Percentiles rank a stretch among this genome's conserved stretches.
phyloP scores from a whole-genome alignment of 768 basidiomycete genomes.

The Leucocoprinus leucothites region DNA sequence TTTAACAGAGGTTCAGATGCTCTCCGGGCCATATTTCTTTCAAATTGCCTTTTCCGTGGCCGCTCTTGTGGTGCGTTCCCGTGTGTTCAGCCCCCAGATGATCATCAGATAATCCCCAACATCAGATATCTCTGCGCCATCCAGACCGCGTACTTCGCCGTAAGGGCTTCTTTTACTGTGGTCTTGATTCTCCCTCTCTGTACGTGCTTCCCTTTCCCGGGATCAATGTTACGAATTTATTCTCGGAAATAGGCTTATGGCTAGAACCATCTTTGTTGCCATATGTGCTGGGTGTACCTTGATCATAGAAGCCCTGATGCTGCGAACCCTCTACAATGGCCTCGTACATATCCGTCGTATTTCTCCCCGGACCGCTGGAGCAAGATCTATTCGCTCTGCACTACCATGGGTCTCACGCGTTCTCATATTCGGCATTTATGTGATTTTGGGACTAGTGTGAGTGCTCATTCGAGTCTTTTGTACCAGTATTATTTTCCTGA shows the following conservation, averaged over 20 bases:
- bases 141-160: constrained; percentile 26
- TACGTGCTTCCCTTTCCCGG: constrained; percentile 9
- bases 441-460: constrained; percentile 29
- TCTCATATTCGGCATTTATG: constrained; percentile 28
- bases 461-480: constrained; percentile 5
- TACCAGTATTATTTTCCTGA: neutral
- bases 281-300: constrained; percentile 14
- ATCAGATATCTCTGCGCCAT: constrained; percentile 23
- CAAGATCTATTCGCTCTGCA: constrained; percentile 18
- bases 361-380: constrained; percentile 7
- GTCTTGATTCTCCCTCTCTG: constrained; percentile 21
- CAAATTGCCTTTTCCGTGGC: constrained; percentile 26
- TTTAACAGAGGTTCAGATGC: constrained; percentile 26
- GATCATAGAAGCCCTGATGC: neutral
- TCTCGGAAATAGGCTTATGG: neutral
- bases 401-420: constrained; percentile 28
- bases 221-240: constrained; percentile 2
- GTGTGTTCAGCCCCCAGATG: too few relatives aligned
- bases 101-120: neutral
- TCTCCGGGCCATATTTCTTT: constrained; percentile 30
- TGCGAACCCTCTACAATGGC: constrained; percentile 14
- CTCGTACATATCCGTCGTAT: constrained; percentile 28
- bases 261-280: constrained; percentile 25
- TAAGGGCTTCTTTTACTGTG: constrained; percentile 26
- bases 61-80: constrained; percentile 24